phyloP scores from a whole-genome alignment of 352 stramenopile genomes.

The Globisporangium perplexum region DNA sequence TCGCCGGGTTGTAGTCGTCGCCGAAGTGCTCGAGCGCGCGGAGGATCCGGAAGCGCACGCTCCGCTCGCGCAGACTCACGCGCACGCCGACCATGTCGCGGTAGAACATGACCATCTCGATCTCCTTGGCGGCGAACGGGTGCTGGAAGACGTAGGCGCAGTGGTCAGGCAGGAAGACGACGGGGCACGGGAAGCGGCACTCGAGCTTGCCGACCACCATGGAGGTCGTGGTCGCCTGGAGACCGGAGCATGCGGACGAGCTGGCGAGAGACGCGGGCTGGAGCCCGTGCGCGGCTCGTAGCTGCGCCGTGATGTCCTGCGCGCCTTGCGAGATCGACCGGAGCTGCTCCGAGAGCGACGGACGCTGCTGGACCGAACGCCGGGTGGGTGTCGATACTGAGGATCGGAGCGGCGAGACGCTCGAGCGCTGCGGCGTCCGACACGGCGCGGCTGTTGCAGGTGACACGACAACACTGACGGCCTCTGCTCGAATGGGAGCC shows the following conservation, averaged over 20 bases:
- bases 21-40: constrained; percentile 51
- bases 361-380: constrained; percentile 18
- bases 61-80: constrained; percentile 30
- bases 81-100: constrained; percentile 51
- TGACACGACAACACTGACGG: no score
- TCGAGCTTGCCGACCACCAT: constrained; percentile 48
- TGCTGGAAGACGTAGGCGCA: constrained; percentile 73
- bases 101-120: constrained; percentile 77
- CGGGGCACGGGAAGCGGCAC: constrained; percentile 58
- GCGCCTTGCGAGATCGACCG: constrained; percentile 44
- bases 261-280: constrained; percentile 5
- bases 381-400: not conserved
- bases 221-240: constrained; percentile 47
- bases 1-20: constrained; percentile 51
- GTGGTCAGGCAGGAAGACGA: constrained; percentile 36
- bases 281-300: constrained; percentile 43
- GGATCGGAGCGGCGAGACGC: not conserved
- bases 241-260: no score
- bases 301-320: constrained; percentile 41
- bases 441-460: not conserved
- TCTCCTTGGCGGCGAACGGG: constrained; percentile 55
- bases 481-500: not conserved
- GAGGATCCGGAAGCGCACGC: constrained; percentile 43
- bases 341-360: constrained; percentile 62
- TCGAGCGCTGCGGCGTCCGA: not conserved